Evolutionary conservation across 2,329 filamentous ascomycete species (phyloP), one percentile per base, ranked within the genome.

Genomic region (Lasiodiplodia gonubiensis): DNA sequence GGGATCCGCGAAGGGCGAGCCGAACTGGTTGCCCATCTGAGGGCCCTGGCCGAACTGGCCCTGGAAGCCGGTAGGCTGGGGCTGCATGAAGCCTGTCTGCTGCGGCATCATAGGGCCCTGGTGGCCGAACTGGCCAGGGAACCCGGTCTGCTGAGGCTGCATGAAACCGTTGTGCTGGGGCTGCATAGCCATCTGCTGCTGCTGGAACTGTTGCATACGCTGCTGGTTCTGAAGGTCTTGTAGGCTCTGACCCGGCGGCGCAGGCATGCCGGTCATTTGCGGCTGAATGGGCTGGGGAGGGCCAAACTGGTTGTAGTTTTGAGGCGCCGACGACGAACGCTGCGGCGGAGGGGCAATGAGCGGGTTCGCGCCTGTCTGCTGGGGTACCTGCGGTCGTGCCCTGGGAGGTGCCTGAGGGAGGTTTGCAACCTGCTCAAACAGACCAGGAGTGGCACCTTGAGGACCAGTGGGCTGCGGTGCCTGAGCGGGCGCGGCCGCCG

Each of bases 251-350:
- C 93, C 92, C 3, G 88, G 86, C 35, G 90, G 87, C 33, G 91
- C 90, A 67, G 92, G 83, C 65, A 86, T 84, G 10, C 94, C 93
- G 5, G 95, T 97, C 78, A 94, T 87, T 76, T 97, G 94, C 64
- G 93, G 89, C 76, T 94, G 90, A 71, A 97, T 80, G 18, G 92
- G 89, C 60, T 92, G 78, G 90, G 87, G 8, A 86, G 86, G 77
- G 96, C 95, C 4, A 84, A 86, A 77, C 86, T 93, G 54, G 89
- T 88, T 75, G 48, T 75, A 60, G 65, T 93, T 91, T 76, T 93
- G 91, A 30, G 95, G 94, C 48, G 95, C 94, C 49, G 94, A 97
- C 14, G 95, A 85, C 8, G 95, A 91, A 69, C 95, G 87, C 64
- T 89, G 87, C 12, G 93, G 93, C 21, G 92, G 93, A 8, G 93